Base-by-base conservation (phyloP, 164 flowering plant genomes). In the Warburgia ugandensis region DNA sequence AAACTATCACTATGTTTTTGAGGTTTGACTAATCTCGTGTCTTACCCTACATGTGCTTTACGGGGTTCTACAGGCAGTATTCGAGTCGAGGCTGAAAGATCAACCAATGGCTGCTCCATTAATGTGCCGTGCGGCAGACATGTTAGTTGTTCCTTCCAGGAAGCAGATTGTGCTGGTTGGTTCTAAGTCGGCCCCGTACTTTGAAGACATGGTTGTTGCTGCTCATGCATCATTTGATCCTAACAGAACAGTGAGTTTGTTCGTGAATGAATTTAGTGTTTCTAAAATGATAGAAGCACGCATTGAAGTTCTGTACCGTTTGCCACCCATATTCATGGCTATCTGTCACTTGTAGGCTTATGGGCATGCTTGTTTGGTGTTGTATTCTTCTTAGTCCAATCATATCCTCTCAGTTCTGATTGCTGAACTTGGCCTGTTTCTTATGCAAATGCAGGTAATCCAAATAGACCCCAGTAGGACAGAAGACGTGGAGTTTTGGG, bases 121-220 rank as follows among this genome's bases (percentile, higher is more conserved):
- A 53, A 85, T 91, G 98, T 83, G 98, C 55, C 81, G 88, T 73
- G 96, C 81, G 7, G 95, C 86, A 4, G 90, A 87, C 48, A 83
- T 87, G 94, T 58, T 83, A 12, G 51, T 61, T 20, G 66, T 72
- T 36, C 83, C 95, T 58, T 78, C 86, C 3, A 58, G 81, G 56
- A 87, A 80, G 59, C 94, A 87, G 68, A 76, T 87, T n/a, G 91
- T 92, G 33, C 45, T 92, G 51, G 91, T 81, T 56, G 96, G 95
- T 13, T 68, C 55, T 2, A 81, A 74, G 54, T 7, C 68, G 32
- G 65, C 75, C 5, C 16, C 12, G 6, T 80, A 80, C 41, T 81
- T 85, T 43, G 73, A 72, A 11, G 56, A 49, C 63, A 85, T 87
- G 90, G 71, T 85, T 25, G 73, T 73, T 40, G 79, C 86, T 47